Conservation (phyloP, 169 alveolate genomes). For the Pseudocohnilembus persalinus region DNA sequence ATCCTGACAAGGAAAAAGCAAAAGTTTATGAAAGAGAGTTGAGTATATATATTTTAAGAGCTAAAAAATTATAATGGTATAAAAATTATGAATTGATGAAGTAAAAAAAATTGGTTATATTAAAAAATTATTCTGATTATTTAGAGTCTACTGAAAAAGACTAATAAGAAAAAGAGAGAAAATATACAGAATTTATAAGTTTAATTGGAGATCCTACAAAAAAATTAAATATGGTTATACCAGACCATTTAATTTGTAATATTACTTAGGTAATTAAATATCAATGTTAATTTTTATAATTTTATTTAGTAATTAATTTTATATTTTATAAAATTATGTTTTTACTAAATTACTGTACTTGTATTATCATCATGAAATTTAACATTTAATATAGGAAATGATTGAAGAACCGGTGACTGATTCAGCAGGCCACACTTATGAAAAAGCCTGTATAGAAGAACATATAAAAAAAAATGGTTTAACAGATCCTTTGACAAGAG, state of each 20-base stretch:
- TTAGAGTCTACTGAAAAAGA: background rate
- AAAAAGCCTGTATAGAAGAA: constrained; percentile 33
- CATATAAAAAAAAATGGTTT: constrained; percentile 38
- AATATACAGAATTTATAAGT: constrained; percentile 8
- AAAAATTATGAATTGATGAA: constrained; percentile 18
- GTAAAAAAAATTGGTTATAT: constrained; percentile 11
- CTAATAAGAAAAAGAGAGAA: background rate
- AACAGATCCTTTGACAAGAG: constrained; percentile 45
- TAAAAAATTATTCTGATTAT: constrained; percentile 16
- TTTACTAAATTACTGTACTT: no score
- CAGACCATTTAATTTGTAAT: constrained; percentile 36
- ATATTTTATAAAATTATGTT: no score
- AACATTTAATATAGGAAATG: no score
- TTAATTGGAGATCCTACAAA: constrained; percentile 38
- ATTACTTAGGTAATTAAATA: constrained; percentile 18
- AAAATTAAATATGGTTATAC: constrained; percentile 23
- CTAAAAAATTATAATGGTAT: constrained; percentile 43
- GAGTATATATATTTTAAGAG: constrained; percentile 40
- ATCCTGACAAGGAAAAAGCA: constrained; percentile 33
- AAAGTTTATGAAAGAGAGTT: constrained; percentile 37
- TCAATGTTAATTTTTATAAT: no score
- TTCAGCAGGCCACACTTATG: constrained; percentile 42
- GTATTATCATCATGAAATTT: no score
- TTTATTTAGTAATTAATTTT: no score
- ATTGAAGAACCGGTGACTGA: constrained; percentile 48